A percentile compares a stretch with the other conserved stretches of the same genome.
These are phyloP conservation scores for Lactifluus subvellereus DNA, from an alignment of 768 basidiomycete genomes.

Conservation along the genomic window DNA sequence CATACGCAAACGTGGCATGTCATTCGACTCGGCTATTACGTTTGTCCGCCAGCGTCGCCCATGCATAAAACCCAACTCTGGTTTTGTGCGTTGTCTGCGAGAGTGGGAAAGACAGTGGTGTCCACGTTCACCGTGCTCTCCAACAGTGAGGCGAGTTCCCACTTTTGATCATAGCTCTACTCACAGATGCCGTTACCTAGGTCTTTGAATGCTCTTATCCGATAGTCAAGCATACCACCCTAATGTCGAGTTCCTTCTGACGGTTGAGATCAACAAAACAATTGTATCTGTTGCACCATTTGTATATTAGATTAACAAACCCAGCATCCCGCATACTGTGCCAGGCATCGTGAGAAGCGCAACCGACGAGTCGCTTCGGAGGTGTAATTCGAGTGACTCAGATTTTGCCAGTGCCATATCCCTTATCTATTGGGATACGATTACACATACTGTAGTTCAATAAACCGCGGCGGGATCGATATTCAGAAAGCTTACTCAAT, in stretches of 20 bases:
- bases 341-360: not conserved
- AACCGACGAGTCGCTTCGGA: not conserved
- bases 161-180: not conserved
- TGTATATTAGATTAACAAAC: slow-evolving; percentile 11
- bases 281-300: slow-evolving; percentile 7
- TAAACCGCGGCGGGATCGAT: not conserved
- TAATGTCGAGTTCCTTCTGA: slow-evolving; percentile 3
- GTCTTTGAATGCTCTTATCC: slow-evolving; percentile 14
- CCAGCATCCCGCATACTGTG: not conserved
- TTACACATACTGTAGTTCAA: not conserved
- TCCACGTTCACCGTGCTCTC: slow-evolving; percentile 3
- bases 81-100: slow-evolving; percentile 44
- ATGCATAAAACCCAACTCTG: slow-evolving; percentile 74
- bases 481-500: not conserved
- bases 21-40: slow-evolving; percentile 58
- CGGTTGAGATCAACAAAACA: not conserved
- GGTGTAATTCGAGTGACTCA: not conserved
- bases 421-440: not conserved
- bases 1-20: slow-evolving; percentile 67
- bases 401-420: too few relatives aligned
- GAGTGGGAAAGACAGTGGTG: slow-evolving; percentile 24
- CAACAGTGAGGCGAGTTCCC: slow-evolving; percentile 11
- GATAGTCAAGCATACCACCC: slow-evolving; percentile 1
- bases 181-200: slow-evolving; percentile 1
- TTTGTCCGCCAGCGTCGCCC: slow-evolving; percentile 60